phyloP scores from a whole-genome alignment of 805 yeast species.

The Candida ortonii region DNA sequence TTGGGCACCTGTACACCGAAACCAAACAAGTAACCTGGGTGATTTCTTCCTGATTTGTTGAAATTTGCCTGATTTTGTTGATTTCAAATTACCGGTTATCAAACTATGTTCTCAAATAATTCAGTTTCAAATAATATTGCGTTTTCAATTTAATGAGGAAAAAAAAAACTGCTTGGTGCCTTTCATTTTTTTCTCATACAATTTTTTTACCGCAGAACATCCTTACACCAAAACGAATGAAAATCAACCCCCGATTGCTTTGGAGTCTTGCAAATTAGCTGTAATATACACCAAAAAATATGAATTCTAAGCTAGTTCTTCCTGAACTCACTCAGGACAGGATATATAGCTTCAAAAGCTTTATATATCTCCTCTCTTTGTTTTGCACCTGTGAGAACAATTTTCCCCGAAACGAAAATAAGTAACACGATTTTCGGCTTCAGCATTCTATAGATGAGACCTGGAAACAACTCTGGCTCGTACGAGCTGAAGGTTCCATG shows the following conservation, averaged over 20 bases:
- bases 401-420: slow-evolving; percentile 95
- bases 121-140: no score
- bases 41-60: no score
- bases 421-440: slow-evolving; percentile 95
- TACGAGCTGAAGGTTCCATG: slow-evolving; percentile 99
- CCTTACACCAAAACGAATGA: slow-evolving; percentile 10
- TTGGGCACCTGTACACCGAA: no score
- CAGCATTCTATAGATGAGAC: slow-evolving; percentile 98
- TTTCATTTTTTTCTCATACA: no score
- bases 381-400: slow-evolving; percentile 97
- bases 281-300: slow-evolving; percentile 1
- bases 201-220: slow-evolving; percentile 5
- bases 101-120: no score
- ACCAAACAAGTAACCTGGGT: no score
- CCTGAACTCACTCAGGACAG: slow-evolving; percentile 96
- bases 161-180: slow-evolving; percentile 1
- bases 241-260: no score
- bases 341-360: slow-evolving; percentile 97
- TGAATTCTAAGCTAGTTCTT: slow-evolving; percentile 38
- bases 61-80: slow-evolving; percentile 1
- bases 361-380: slow-evolving; percentile 98
- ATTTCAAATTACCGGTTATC: no score
- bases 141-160: no score
- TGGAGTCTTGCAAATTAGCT: no score
- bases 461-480: slow-evolving; percentile 98